Percentiles rank a stretch among this genome's conserved stretches.
These are phyloP conservation scores for Lignosus rhinocerotis DNA, from an alignment of 1,284 basidiomycete genomes.

Conservation along the genomic window DNA sequence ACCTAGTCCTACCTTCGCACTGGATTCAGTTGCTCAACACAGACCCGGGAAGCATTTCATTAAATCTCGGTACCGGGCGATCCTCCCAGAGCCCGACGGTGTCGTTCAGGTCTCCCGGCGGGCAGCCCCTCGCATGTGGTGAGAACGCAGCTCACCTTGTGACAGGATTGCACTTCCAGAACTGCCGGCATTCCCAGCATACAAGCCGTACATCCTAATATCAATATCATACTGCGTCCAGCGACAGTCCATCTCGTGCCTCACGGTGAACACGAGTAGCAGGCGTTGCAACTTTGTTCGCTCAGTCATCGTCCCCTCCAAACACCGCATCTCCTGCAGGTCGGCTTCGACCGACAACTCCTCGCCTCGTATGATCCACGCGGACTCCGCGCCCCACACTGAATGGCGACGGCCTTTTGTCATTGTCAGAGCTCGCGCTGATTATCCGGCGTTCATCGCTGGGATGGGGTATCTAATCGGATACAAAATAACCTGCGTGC, in stretches of 20 bases:
- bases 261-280: constrained; percentile 26
- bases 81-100: not conserved
- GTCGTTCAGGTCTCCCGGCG: not conserved
- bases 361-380: constrained; percentile 15
- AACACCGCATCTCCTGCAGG: constrained; percentile 12
- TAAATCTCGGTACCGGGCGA: constrained; percentile 13
- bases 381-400: constrained; percentile 20
- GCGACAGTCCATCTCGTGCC: constrained; percentile 14
- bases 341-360: constrained; percentile 4
- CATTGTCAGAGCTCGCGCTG: not conserved
- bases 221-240: constrained; percentile 6
- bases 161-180: constrained; percentile 15
- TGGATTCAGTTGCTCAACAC: not conserved
- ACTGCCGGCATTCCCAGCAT: constrained; percentile 19
- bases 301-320: constrained; percentile 10
- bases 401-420: not conserved
- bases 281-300: constrained; percentile 21
- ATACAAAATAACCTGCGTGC: constrained; percentile 25
- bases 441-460: not conserved
- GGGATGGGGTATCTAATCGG: constrained; percentile 14
- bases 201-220: constrained; percentile 6
- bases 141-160: constrained; percentile 17
- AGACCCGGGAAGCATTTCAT: not conserved
- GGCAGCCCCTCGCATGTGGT: constrained; percentile 8
- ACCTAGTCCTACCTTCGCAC: not conserved